Evolutionary conservation across 768 basidiomycete genomes (phyloP), one percentile per base, ranked within the genome.

Genomic region (Phallus indusiatus): DNA sequence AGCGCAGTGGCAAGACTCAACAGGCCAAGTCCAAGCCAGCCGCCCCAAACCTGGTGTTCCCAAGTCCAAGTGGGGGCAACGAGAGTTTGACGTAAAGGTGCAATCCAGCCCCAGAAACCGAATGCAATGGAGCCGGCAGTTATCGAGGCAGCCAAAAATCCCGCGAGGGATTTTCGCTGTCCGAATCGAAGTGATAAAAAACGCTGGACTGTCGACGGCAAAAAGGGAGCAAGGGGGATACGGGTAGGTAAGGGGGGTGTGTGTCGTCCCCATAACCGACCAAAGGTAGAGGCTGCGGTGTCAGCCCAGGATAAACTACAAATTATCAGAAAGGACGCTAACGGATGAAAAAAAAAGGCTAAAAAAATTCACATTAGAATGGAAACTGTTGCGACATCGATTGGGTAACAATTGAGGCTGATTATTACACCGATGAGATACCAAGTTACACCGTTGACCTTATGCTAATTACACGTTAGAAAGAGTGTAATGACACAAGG

Each of bases 241-340:
- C 73, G 68, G 3, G 69, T 50, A 1, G 86, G 86, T 4, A 88
- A 79, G 5, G 73, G 78, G 0, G 82, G 80, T 0, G 91, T 90
- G 50, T 74, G 72, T n/a, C 75, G 73, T 46, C 91, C 90, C 69
- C 81, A 91, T 35, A 91, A 74, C n/a, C 94, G 83, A 48, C 94
- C 94, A 63, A 95, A 75, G 12, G 90, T 94, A 10, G 94, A 95
- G 5, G 94, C 94, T 17, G 92, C 84, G 1, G 94, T 95, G 70
- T 96, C 94, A 0, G 91, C 93, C 94, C 94, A 96, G 34, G 92
- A 93, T 52, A 96, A 83, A 62, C 93, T 95, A 65, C 35, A 35
- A 55, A 59, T 46, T 46, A 54, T 47, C 18, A n/a, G 47, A 63
- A 55, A 49, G 50, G 52, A 28, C 28, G 28, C 28, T 28, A 7